Evolutionary conservation across 2,329 filamentous ascomycete species (phyloP), one percentile per base, ranked within the genome.

Genomic region (Colletotrichum costaricense): DNA sequence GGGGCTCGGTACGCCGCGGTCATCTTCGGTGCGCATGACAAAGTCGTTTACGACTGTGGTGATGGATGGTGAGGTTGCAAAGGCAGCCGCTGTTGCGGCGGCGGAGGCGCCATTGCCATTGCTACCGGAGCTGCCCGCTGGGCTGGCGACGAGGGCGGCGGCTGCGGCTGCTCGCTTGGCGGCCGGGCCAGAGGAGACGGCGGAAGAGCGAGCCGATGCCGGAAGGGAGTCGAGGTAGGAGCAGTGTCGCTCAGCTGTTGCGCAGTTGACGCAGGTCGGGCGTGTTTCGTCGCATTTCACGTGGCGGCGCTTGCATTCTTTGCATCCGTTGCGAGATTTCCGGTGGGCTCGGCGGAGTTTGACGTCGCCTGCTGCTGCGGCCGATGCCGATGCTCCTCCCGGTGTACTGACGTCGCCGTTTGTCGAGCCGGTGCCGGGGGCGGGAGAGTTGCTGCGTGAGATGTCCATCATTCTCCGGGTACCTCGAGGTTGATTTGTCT

Each of bases 241-340:
- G 70, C 84, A 86, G 7, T 73, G 69, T 7, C 81, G 78, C 63
- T 83, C 79, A 54, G 81, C 81, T 56, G 81, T 80, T 24, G 78
- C 76, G 75, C 84, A 86, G 71, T 85, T 84, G 57, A 79, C 80
- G 72, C 85, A 86, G 1, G 79, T 70, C 2, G 85, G 85, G 4
- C 80, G 80, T 8, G 74, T 79, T 76, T 86, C 84, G 67, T 86
- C 85, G 77, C 85, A 86, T 46, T 83, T 84, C 67, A 84, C 83
- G 57, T 85, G 83, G 2, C 83, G 79, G 19, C 81, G 74, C 77
- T 85, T 85, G 77, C 83, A 85, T 74, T 83, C 82, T 69, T 74
- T 79, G 74, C 83, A 84, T 35, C 83, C 82, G 62, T 82, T 83
- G 24, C 82, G 78, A n/a, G 83, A 84, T 74, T 85, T 85, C 58